Evolutionary conservation across 2,329 filamentous ascomycete species (phyloP).

Genomic region (Clathrospora elynae): DNA sequence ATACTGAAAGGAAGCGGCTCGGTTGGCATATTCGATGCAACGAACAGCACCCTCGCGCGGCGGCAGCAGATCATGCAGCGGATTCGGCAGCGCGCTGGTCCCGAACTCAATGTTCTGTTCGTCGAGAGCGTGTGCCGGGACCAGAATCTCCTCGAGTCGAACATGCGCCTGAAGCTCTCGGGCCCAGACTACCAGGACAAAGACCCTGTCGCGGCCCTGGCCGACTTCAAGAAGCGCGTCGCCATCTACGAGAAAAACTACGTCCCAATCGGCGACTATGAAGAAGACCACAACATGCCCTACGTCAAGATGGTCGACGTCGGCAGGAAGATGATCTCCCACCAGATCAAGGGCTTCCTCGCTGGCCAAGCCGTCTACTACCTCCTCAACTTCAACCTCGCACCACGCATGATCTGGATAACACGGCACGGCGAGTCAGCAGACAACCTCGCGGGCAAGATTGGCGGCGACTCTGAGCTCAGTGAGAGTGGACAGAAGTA

Average conservation of each 20-base stretch:
- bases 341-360: conserved; percentile 89
- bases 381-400: conserved; percentile 93
- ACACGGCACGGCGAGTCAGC: conserved; percentile 90
- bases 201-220: conserved; percentile 81
- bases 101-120: conserved; percentile 86
- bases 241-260: conserved; percentile 94
- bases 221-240: conserved; percentile 91
- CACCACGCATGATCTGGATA: conserved; percentile 96
- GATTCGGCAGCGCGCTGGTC: conserved; percentile 81
- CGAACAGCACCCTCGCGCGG: conserved; percentile 90
- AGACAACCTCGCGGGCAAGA: conserved; percentile 85
- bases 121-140: conserved; percentile 94
- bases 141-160: conserved; percentile 81
- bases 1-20: conserved; percentile 80
- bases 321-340: conserved; percentile 88
- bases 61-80: conserved; percentile 82
- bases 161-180: conserved; percentile 95
- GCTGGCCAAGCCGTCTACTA: conserved; percentile 93
- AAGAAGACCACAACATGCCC: conserved; percentile 87
- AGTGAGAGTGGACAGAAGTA: conserved; percentile 81
- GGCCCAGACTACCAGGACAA: conserved; percentile 96
- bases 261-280: conserved; percentile 84
- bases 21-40: conserved; percentile 94
- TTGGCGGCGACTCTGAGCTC: conserved; percentile 87
- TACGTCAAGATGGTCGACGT: conserved; percentile 99